phyloP scores from a whole-genome alignment of 805 yeast genomes.

The Suhomyces vadensis region DNA sequence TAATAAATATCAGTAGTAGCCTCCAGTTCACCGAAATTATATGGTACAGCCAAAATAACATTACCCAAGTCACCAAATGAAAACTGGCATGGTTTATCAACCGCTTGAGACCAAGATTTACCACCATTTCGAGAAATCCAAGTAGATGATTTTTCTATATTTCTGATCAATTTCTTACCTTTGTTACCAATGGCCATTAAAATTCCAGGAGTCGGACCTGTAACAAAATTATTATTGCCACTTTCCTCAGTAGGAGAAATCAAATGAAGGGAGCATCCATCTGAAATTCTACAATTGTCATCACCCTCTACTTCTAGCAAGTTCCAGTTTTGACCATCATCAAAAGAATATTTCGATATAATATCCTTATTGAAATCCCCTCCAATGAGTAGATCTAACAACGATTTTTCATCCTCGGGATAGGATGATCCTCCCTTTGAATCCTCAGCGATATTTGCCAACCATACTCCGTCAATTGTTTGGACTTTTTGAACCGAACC shows the following conservation, averaged over 20 bases:
- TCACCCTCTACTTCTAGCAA: conserved; percentile 48
- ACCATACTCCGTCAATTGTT: conserved; percentile 62
- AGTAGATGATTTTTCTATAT: conserved; percentile 36
- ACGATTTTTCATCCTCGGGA: conserved; percentile 18
- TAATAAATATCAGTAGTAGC: conserved; percentile 32
- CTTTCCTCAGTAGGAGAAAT: conserved; percentile 31
- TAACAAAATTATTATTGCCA: conserved; percentile 44
- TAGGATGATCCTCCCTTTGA: conserved; percentile 21
- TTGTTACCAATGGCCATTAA: conserved; percentile 33
- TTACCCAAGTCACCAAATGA: conserved; percentile 81
- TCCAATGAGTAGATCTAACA: conserved; percentile 29
- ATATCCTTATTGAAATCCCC: conserved; percentile 15
- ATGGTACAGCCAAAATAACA: conserved; percentile 61
- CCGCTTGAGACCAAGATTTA: conserved; percentile 59
- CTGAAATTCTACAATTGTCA: conserved; percentile 40
- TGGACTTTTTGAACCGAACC: conserved; percentile 49
- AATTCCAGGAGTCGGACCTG: conserved; percentile 58
- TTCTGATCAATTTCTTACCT: conserved; percentile 25
- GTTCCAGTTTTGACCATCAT: conserved; percentile 58
- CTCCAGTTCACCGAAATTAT: conserved; percentile 22
- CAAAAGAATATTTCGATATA: conserved; percentile 44
- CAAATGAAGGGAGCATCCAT: conserved; percentile 52
- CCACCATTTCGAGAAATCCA: conserved; percentile 80
- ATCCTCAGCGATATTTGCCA: conserved; percentile 41
- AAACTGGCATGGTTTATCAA: conserved; percentile 53